phyloP scores from a whole-genome alignment of 768 basidiomycete genomes.

The Suillus spraguei region DNA sequence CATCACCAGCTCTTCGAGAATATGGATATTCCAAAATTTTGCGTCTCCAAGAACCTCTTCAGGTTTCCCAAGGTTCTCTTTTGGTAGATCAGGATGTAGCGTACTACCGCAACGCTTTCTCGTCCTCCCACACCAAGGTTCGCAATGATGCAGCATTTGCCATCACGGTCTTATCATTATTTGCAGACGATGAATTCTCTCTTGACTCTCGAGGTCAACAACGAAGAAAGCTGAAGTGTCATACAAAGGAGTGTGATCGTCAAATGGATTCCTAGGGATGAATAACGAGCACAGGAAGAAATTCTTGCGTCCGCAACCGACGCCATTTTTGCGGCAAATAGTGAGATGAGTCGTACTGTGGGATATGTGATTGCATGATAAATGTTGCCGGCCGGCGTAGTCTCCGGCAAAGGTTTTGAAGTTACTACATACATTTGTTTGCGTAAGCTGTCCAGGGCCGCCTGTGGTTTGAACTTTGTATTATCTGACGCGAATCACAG shows the following conservation, averaged over 20 bases:
- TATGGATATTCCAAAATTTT: background rate
- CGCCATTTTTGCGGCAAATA: background rate
- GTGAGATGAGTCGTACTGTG: background rate
- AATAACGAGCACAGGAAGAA: background rate
- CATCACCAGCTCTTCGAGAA: background rate
- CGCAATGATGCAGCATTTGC: background rate
- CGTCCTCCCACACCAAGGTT: background rate
- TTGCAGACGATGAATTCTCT: background rate
- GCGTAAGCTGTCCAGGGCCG: background rate
- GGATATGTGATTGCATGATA: background rate
- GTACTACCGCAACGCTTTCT: background rate
- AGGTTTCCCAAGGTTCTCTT: background rate
- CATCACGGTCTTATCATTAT: background rate
- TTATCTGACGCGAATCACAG: too few species aligned
- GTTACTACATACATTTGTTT: background rate
- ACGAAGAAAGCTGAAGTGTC: background rate
- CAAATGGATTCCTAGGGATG: background rate
- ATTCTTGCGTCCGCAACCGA: background rate
- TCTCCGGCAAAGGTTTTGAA: background rate
- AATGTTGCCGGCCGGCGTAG: slow-evolving; percentile 1
- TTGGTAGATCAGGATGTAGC: background rate
- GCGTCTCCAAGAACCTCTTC: background rate
- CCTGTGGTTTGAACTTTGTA: too few species aligned
- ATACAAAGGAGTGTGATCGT: background rate
- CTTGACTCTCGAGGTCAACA: background rate